phyloP scores from a whole-genome alignment of 768 basidiomycete species.

The Phylloporus scabripes region DNA sequence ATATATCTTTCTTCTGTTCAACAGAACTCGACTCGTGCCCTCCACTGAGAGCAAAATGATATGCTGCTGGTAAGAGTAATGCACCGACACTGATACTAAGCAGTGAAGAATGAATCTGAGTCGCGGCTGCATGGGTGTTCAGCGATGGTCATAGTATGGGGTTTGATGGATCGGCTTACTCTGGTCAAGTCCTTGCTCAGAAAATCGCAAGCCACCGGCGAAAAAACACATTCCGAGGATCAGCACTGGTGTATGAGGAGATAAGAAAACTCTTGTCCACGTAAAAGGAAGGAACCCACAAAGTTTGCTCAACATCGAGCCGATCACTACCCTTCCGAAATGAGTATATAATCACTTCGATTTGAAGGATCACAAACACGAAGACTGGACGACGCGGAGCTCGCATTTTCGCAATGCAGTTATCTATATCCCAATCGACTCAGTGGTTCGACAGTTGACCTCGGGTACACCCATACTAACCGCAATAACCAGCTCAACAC shows the following conservation, averaged over 20 bases:
- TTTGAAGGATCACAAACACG: slow-evolving; percentile 42
- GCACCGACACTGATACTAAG: slow-evolving; percentile 77
- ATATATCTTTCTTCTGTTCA: slow-evolving; percentile 38
- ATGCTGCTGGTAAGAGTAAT: slow-evolving; percentile 73
- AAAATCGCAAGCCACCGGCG: slow-evolving; percentile 71
- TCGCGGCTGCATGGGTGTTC: slow-evolving; percentile 36
- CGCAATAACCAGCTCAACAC: slow-evolving; percentile 64
- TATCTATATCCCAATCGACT: slow-evolving; percentile 35
- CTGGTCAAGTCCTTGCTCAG: slow-evolving; percentile 72
- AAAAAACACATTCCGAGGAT: slow-evolving; percentile 91
- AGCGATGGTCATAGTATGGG: neutral
- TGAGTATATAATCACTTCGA: slow-evolving; percentile 1
- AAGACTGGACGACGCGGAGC: slow-evolving; percentile 74
- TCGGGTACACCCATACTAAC: slow-evolving; percentile 37
- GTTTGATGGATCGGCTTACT: slow-evolving; percentile 40
- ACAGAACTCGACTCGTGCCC: slow-evolving; percentile 13
- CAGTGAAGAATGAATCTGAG: slow-evolving; percentile 71
- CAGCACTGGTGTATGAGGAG: slow-evolving; percentile 43
- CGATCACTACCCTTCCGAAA: slow-evolving; percentile 51
- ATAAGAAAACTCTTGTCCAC: slow-evolving; percentile 4
- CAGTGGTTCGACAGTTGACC: neutral
- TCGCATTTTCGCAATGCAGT: slow-evolving; percentile 80
- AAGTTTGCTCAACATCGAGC: slow-evolving; percentile 78
- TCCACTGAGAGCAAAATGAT: slow-evolving; percentile 50
- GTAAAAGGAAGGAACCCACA: slow-evolving; percentile 32